Conservation (phyloP, 805 yeast species). For the Spencermartinsiella europaea region DNA sequence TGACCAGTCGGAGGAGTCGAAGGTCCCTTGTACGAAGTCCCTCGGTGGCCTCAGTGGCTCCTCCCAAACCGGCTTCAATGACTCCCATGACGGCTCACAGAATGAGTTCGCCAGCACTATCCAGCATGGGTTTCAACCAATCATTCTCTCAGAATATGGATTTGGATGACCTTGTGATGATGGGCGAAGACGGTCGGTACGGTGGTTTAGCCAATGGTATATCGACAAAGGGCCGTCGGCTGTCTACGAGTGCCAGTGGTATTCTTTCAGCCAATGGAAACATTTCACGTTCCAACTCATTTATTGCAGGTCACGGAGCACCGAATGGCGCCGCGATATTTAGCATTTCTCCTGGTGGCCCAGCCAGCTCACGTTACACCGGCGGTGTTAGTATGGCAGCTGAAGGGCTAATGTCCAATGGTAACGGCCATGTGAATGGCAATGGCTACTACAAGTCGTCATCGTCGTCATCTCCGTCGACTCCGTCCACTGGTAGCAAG, state of each 20-base stretch:
- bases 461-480: background rate
- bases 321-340: background rate
- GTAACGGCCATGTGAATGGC: constrained; percentile 4
- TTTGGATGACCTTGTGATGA: constrained; percentile 24
- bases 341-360: background rate
- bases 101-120: constrained; percentile 14
- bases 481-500: background rate
- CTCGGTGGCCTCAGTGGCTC: background rate
- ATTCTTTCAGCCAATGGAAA: background rate
- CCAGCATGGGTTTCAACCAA: constrained; percentile 4
- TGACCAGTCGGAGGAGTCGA: constrained; percentile 19
- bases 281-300: background rate
- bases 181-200: constrained; percentile 25
- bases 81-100: constrained; percentile 5
- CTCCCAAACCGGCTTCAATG: background rate
- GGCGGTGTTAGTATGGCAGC: too few species aligned
- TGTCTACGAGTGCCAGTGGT: background rate
- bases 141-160: constrained; percentile 31
- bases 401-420: too few species aligned
- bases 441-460: background rate
- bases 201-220: constrained; percentile 22
- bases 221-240: background rate
- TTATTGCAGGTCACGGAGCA: background rate
- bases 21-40: constrained; percentile 10
- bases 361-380: too few species aligned